Conservation (phyloP, 2,329 filamentous ascomycete genomes). For the Mariannaea elegans region DNA sequence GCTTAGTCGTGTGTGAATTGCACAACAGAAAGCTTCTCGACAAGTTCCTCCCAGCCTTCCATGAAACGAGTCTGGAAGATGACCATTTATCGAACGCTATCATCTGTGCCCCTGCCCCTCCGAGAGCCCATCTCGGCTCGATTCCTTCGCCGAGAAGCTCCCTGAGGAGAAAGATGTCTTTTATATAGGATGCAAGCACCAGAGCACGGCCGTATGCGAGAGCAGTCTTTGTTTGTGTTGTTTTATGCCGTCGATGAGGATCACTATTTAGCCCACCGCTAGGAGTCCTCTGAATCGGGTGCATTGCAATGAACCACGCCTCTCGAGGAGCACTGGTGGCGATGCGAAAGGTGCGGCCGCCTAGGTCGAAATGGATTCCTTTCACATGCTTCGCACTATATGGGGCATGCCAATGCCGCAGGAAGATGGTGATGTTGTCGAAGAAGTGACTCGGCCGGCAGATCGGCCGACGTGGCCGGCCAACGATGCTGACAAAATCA, state of each 20-base stretch:
- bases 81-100: not conserved
- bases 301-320: slow-evolving; percentile 12
- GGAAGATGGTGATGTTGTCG: slow-evolving; percentile 14
- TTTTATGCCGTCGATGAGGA: not conserved
- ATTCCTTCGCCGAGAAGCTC: slow-evolving; percentile 4
- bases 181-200: too few species aligned
- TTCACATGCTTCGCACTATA: slow-evolving; percentile 8
- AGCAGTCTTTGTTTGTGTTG: not conserved
- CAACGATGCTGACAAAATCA: slow-evolving; percentile 1
- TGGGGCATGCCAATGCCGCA: slow-evolving; percentile 1
- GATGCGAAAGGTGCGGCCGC: slow-evolving; percentile 3
- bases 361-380: not conserved
- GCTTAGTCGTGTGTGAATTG: too few species aligned
- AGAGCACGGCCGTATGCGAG: not conserved
- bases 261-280: too few species aligned
- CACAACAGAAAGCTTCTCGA: too few species aligned
- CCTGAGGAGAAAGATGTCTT: not conserved
- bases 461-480: slow-evolving; percentile 1
- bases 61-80: not conserved
- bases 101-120: not conserved
- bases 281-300: not conserved
- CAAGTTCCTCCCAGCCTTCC: slow-evolving; percentile 1
- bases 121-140: not conserved
- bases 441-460: not conserved
- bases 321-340: slow-evolving; percentile 7